These are phyloP conservation scores for Avena eriantha DNA, from an alignment of 176 grass and related monocot genomes.

Conservation along the genomic window DNA sequence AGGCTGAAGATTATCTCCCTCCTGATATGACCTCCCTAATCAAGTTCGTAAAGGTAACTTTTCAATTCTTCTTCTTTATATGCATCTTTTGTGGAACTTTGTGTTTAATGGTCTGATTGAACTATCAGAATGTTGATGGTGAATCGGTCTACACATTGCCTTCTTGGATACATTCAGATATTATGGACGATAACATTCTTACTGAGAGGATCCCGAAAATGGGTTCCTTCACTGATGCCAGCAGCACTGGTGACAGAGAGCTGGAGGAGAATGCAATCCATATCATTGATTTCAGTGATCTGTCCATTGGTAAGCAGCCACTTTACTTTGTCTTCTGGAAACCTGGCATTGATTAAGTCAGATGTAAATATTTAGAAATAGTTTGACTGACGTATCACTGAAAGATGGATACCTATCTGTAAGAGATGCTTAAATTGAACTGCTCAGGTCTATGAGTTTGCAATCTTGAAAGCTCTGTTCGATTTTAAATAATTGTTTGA, in stretches of 20 bases:
- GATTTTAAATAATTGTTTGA: constrained; percentile 16
- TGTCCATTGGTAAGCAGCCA: constrained; percentile 69
- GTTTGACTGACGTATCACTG: neutral
- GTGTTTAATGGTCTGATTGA: constrained; percentile 41
- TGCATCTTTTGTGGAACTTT: constrained; percentile 22
- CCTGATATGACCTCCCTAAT: constrained; percentile 55
- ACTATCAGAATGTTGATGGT: constrained; percentile 62
- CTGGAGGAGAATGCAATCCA: constrained; percentile 64
- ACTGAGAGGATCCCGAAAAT: constrained; percentile 49
- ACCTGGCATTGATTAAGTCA: constrained; percentile 14
- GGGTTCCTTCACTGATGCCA: constrained; percentile 39
- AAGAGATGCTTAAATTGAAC: neutral
- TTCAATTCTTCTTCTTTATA: constrained; percentile 28
- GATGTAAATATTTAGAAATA: constrained; percentile 8
- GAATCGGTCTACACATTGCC: constrained; percentile 48
- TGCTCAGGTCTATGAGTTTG: neutral
- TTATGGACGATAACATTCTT: constrained; percentile 98
- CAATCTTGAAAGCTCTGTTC: neutral
- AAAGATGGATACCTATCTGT: neutral
- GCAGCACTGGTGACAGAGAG: constrained; percentile 41
- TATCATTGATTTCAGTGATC: constrained; percentile 96
- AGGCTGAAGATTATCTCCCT: constrained; percentile 88
- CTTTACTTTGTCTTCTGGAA: constrained; percentile 30
- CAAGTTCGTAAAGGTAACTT: constrained; percentile 73
- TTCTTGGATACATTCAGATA: constrained; percentile 98